These are phyloP conservation scores for Spergularia bocconei DNA, from an alignment of 148 eudicot species.

Conservation along the genomic window DNA sequence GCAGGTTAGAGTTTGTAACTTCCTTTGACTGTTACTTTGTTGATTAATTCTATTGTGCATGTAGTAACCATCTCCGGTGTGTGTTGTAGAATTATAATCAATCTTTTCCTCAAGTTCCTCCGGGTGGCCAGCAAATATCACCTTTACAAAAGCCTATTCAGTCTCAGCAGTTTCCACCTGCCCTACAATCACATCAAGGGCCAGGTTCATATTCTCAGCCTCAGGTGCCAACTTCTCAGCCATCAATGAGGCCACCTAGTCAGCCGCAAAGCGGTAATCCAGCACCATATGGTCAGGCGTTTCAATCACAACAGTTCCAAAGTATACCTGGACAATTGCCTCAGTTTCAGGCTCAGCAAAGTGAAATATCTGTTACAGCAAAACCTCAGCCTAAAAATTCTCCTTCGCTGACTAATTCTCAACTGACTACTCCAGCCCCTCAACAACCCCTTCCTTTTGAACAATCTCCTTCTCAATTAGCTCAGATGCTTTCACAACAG, in stretches of 20 bases:
- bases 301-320: constrained; percentile 41
- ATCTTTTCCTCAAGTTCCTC: constrained; percentile 38
- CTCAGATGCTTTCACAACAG: constrained; percentile 93
- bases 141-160: constrained; percentile 55
- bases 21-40: not conserved
- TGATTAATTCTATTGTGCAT: not conserved
- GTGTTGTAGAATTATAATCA: constrained; percentile 41
- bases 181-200: constrained; percentile 45
- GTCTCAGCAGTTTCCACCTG: constrained; percentile 51
- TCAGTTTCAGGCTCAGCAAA: constrained; percentile 47
- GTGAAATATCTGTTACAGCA: constrained; percentile 36
- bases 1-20: constrained; percentile 34
- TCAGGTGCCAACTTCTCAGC: constrained; percentile 40
- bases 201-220: constrained; percentile 43
- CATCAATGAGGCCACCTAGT: constrained; percentile 39
- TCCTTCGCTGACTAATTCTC: constrained; percentile 44
- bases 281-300: constrained; percentile 44
- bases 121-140: constrained; percentile 45
- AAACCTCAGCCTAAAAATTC: constrained; percentile 37
- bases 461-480: constrained; percentile 79
- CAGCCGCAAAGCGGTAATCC: constrained; percentile 45
- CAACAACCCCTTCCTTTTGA: constrained; percentile 45
- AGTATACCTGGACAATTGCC: constrained; percentile 40
- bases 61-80: not conserved
- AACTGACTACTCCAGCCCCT: constrained; percentile 32